phyloP scores from a whole-genome alignment of 352 stramenopile genomes.

The Pythium periplocum region DNA sequence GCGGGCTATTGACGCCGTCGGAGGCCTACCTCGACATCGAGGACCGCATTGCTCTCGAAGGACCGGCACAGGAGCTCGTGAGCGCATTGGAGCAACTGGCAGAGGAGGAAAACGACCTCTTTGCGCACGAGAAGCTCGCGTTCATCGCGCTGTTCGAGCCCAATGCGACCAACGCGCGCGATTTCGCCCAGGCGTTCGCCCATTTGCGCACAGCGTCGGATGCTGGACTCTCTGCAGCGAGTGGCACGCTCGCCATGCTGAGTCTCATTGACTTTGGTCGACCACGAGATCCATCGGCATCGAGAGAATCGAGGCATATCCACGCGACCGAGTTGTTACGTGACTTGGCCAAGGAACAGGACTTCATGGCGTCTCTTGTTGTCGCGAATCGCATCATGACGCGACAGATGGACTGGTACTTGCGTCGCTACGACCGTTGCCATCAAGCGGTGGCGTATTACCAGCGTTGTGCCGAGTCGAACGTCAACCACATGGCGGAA shows the following conservation, averaged over 20 bases:
- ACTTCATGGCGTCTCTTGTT: conserved; percentile 57
- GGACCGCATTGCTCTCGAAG: conserved; percentile 38
- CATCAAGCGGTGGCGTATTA: conserved; percentile 38
- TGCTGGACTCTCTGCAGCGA: conserved; percentile 31
- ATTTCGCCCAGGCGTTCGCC: conserved; percentile 38
- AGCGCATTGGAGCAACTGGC: conserved; percentile 24
- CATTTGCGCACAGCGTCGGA: conserved; percentile 40
- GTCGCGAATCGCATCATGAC: conserved; percentile 49
- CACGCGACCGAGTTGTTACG: conserved; percentile 31
- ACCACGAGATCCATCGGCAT: conserved; percentile 17
- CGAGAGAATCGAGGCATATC: conserved; percentile 19
- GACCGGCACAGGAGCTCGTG: conserved; percentile 36
- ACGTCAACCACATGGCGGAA: conserved; percentile 43
- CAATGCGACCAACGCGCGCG: conserved; percentile 12
- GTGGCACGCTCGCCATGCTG: conserved; percentile 45
- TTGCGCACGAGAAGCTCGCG: conserved; percentile 50
- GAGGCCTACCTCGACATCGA: conserved; percentile 47
- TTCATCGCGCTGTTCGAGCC: conserved; percentile 61
- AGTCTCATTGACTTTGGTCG: conserved; percentile 44
- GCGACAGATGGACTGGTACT: conserved; percentile 16
- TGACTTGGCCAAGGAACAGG: conserved; percentile 23
- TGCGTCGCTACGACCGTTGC: conserved; percentile 18
- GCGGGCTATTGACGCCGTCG: conserved; percentile 13
- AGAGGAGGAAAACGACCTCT: conserved; percentile 28
- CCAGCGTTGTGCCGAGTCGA: conserved; percentile 50